Evolutionary conservation across 2,329 filamentous ascomycete species (phyloP).

Genomic region (Escovopsis weberi): DNA sequence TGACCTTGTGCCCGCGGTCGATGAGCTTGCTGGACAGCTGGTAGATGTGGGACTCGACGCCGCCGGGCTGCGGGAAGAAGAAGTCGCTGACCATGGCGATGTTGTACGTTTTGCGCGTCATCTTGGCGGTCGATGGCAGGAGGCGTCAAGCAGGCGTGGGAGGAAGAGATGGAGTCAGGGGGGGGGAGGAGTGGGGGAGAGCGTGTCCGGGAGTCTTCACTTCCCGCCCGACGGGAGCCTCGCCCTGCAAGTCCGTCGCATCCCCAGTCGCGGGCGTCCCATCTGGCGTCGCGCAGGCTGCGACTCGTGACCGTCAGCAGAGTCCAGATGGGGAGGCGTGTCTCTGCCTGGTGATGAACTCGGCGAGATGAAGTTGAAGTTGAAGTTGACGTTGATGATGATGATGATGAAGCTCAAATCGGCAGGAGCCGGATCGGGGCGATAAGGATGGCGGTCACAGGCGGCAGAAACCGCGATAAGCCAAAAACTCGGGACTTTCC

Average conservation of each 20-base stretch:
- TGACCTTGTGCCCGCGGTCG: constrained; percentile 93
- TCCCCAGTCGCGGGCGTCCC: too few relatives aligned
- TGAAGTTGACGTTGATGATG: background rate
- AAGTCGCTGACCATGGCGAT: constrained; percentile 96
- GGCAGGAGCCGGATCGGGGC: background rate
- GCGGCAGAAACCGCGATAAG: constrained; percentile 25
- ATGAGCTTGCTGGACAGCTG: constrained; percentile 93
- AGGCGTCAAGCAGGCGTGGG: too few relatives aligned
- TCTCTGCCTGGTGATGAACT: too few relatives aligned
- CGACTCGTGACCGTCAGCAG: too few relatives aligned
- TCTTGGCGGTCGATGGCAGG: constrained; percentile 17
- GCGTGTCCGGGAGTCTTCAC: background rate
- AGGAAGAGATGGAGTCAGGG: background rate
- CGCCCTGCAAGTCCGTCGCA: too few relatives aligned
- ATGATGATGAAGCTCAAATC: background rate
- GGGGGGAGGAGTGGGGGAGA: too few relatives aligned
- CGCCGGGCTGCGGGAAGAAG: constrained; percentile 96
- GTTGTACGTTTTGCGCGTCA: constrained; percentile 46
- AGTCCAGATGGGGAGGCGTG: too few relatives aligned
- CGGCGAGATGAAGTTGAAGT: background rate
- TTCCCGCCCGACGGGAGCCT: background rate
- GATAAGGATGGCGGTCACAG: constrained; percentile 22
- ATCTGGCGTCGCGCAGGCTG: too few relatives aligned
- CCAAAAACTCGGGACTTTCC: constrained; percentile 20
- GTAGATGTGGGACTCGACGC: constrained; percentile 96